Conservation (phyloP, 2,329 filamentous ascomycete genomes). For the Aspergillus puulaauensis region DNA sequence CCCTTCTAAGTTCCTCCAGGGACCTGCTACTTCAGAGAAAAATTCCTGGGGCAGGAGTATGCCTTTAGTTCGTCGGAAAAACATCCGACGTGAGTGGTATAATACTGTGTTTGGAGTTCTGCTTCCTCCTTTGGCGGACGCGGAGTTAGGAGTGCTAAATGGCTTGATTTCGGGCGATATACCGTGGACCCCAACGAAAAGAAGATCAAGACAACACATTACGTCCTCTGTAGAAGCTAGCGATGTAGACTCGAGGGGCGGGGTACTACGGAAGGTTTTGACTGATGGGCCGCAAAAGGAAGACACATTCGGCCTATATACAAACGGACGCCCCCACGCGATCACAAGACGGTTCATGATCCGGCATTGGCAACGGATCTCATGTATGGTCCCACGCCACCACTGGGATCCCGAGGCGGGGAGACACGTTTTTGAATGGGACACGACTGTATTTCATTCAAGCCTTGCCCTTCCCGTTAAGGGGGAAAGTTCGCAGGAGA, state of each 20-base stretch:
- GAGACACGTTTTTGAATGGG: conserved; percentile 32
- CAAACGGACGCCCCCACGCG: conserved; percentile 38
- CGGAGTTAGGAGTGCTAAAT: conserved; percentile 35
- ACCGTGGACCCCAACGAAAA: conserved; percentile 31
- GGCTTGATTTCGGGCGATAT: conserved; percentile 32
- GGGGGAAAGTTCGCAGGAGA: neutral
- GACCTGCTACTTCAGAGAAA: conserved; percentile 33
- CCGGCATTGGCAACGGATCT: conserved; percentile 38
- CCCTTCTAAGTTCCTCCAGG: conserved; percentile 17
- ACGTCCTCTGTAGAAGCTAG: neutral
- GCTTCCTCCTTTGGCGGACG: conserved; percentile 40
- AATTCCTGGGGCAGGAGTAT: conserved; percentile 39
- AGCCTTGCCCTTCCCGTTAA: neutral
- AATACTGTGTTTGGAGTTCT: conserved; percentile 26
- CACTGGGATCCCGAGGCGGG: conserved; percentile 20
- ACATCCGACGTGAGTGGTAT: conserved; percentile 42
- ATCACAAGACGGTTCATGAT: conserved; percentile 42
- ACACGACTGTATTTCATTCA: conserved; percentile 18
- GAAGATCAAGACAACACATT: conserved; percentile 18
- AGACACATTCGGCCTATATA: conserved; percentile 33
- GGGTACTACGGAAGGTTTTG: conserved; percentile 29
- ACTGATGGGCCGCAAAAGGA: conserved; percentile 37
- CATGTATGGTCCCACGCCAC: conserved; percentile 32
- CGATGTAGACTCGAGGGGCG: conserved; percentile 4
- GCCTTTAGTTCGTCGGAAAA: conserved; percentile 29